A percentile compares a stretch with the other conserved stretches of the same genome.
These are phyloP conservation scores for Centaurea solstitialis DNA, from an alignment of 129 eudicot genomes.

Conservation along the genomic window DNA sequence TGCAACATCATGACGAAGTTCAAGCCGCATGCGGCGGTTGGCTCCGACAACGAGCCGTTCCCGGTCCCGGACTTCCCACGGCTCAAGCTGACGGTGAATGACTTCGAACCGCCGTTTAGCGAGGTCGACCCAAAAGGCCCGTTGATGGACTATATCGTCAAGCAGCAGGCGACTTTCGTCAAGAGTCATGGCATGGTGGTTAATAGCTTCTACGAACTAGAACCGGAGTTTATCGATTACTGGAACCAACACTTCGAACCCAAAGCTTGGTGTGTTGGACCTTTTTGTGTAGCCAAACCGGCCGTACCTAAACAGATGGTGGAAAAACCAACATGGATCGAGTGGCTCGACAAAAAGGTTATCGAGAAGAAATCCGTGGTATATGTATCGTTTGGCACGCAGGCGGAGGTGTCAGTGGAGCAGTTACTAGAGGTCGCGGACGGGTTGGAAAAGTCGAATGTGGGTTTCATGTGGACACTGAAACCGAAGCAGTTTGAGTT, in stretches of 20 bases:
- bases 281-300: constrained; percentile 43
- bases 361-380: constrained; percentile 36
- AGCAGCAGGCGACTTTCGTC: constrained; percentile 14
- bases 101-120: constrained; percentile 42
- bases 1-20: constrained; percentile 20
- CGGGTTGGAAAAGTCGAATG: constrained; percentile 52
- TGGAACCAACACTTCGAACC: constrained; percentile 42
- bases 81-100: constrained; percentile 44
- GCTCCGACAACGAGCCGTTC: constrained; percentile 33
- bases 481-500: constrained; percentile 13
- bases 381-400: constrained; percentile 68
- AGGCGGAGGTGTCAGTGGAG: constrained; percentile 43
- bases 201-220: constrained; percentile 60
- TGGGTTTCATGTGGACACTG: constrained; percentile 56
- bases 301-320: not conserved
- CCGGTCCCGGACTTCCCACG: constrained; percentile 34
- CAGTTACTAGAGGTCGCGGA: constrained; percentile 48
- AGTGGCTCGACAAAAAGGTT: constrained; percentile 49
- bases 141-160: constrained; percentile 13
- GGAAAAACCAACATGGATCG: constrained; percentile 32
- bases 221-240: constrained; percentile 37
- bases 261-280: constrained; percentile 51
- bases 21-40: constrained; percentile 28
- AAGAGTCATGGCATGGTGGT: constrained; percentile 51
- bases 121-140: constrained; percentile 40